Conservation (phyloP, 208 protist genomes). For the Crithidia sp. region DNA sequence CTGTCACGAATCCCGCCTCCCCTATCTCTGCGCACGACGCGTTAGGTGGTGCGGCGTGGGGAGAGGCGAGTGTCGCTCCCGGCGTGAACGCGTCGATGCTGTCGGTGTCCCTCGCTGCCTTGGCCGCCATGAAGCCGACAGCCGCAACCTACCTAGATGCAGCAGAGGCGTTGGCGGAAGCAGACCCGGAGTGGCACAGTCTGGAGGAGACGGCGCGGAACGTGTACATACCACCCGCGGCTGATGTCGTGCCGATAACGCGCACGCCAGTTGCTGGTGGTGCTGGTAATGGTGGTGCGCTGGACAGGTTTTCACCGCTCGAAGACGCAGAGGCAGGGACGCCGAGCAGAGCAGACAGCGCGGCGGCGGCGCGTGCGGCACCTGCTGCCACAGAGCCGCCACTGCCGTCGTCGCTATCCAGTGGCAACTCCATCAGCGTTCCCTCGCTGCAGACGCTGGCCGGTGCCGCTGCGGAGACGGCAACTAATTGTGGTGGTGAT, state of each 20-base stretch:
- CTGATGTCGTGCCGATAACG: not conserved
- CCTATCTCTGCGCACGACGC: not conserved
- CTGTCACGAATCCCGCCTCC: not conserved
- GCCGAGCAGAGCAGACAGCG: not conserved
- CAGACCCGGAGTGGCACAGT: constrained; percentile 54
- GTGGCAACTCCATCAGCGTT: not conserved
- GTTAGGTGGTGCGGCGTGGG: not conserved
- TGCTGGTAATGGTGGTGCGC: too few relatives aligned
- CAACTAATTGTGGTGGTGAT: too few relatives aligned
- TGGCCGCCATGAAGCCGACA: constrained; percentile 1
- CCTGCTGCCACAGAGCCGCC: not conserved
- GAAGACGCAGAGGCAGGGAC: not conserved
- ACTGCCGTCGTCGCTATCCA: not conserved
- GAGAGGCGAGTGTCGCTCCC: not conserved
- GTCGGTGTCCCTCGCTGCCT: constrained; percentile 4
- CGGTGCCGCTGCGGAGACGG: too few relatives aligned
- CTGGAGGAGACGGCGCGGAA: constrained; percentile 32
- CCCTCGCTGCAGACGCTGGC: not conserved
- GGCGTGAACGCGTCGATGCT: constrained; percentile 12
- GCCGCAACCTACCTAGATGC: not conserved
- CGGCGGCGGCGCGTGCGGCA: too few relatives aligned
- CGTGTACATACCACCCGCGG: constrained; percentile 22
- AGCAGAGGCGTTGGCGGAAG: constrained; percentile 1
- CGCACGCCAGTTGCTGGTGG: not conserved
- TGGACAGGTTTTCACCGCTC: not conserved